Percentiles rank a stretch among this genome's conserved stretches.
These are phyloP conservation scores for Penicillium sclerotigenum DNA, from an alignment of 2,329 filamentous ascomycete species.

Conservation along the genomic window DNA sequence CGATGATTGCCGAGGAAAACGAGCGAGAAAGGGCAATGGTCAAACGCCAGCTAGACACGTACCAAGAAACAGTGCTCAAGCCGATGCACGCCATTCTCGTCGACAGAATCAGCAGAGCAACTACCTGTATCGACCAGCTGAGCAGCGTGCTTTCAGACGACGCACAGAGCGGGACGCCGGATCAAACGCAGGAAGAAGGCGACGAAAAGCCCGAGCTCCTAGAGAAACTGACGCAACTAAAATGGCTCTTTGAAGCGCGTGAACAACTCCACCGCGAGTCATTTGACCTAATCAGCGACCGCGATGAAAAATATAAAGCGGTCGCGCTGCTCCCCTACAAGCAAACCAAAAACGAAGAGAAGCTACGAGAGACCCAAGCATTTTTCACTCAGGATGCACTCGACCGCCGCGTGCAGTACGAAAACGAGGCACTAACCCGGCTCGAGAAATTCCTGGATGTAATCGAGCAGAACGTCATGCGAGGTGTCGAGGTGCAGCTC, in stretches of 20 bases:
- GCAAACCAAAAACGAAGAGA: slow-evolving; percentile 68
- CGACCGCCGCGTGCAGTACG: slow-evolving; percentile 67
- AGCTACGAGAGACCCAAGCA: slow-evolving; percentile 70
- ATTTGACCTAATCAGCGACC: slow-evolving; percentile 78
- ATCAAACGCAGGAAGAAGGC: slow-evolving; percentile 88
- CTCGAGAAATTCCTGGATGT: slow-evolving; percentile 73
- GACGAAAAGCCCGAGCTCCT: slow-evolving; percentile 91
- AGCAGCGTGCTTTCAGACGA: slow-evolving; percentile 70
- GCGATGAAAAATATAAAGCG: slow-evolving; percentile 80
- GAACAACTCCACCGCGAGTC: slow-evolving; percentile 81
- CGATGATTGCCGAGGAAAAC: slow-evolving; percentile 68
- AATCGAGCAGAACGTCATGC: slow-evolving; percentile 78
- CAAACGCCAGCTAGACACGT: slow-evolving; percentile 78
- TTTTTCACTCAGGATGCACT: slow-evolving; percentile 80
- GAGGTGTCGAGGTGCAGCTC: slow-evolving; percentile 86
- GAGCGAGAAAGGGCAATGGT: slow-evolving; percentile 67
- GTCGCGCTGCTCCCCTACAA: slow-evolving; percentile 81
- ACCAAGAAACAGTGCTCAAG: slow-evolving; percentile 77
- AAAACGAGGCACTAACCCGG: slow-evolving; percentile 68
- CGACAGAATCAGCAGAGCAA: slow-evolving; percentile 69
- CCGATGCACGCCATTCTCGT: slow-evolving; percentile 79
- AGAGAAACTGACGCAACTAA: slow-evolving; percentile 89
- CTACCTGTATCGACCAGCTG: slow-evolving; percentile 71
- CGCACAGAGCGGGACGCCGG: slow-evolving; percentile 65
- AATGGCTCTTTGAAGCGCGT: slow-evolving; percentile 95